A percentile compares a stretch with the other conserved stretches of the same genome.
Evolutionary conservation across 306 rosid genomes (phyloP).

Genomic region (Ormosia emarginata): DNA sequence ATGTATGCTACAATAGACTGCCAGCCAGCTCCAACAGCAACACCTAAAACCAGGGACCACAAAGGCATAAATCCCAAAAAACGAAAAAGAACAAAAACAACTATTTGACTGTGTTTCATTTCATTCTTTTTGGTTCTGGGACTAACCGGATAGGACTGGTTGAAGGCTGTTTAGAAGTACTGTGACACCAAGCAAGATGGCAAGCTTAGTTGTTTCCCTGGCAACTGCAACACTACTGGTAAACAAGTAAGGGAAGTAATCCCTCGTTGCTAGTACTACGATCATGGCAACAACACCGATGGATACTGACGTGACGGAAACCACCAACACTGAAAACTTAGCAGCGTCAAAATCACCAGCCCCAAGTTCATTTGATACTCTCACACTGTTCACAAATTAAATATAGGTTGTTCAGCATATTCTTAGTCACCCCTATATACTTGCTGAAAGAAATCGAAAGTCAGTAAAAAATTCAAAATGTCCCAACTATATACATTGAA

Average conservation of each 20-base stretch:
- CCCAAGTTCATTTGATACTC: conserved; percentile 89
- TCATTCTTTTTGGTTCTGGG: background rate
- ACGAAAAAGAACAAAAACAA: background rate
- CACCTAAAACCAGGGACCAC: conserved; percentile 50
- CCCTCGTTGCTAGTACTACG: conserved; percentile 42
- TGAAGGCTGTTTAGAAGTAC: conserved; percentile 74
- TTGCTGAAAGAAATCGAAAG: background rate
- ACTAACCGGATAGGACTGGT: conserved; percentile 69
- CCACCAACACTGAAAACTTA: conserved; percentile 62
- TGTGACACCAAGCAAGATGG: conserved; percentile 52
- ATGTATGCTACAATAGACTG: conserved; percentile 76
- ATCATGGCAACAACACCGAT: conserved; percentile 53
- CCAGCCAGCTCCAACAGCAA: conserved; percentile 93
- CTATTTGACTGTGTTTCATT: background rate
- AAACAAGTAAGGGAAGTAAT: conserved; percentile 64
- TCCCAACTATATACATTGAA: background rate
- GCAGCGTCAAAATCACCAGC: conserved; percentile 57
- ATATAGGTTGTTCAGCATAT: background rate
- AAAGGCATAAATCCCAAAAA: background rate
- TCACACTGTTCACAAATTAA: conserved; percentile 51
- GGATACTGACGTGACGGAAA: conserved; percentile 59
- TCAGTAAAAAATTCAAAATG: background rate
- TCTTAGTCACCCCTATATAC: background rate
- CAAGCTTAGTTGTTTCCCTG: conserved; percentile 63
- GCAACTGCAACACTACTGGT: conserved; percentile 62